phyloP scores from a whole-genome alignment of 148 eudicot genomes.

The Heliosperma pusillum region DNA sequence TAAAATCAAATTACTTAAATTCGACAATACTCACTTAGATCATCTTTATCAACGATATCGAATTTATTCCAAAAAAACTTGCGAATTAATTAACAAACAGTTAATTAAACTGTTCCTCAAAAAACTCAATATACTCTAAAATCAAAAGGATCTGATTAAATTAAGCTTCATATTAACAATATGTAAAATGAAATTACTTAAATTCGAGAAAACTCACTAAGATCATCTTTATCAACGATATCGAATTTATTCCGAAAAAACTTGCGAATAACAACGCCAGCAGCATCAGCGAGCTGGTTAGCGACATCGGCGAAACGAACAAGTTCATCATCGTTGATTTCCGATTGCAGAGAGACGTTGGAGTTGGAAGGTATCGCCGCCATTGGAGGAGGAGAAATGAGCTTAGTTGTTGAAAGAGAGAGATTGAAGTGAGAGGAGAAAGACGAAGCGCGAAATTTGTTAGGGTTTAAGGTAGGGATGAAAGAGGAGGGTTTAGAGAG shows the following conservation, averaged over 20 bases:
- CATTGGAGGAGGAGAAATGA: constrained; percentile 22
- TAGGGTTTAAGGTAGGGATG: background rate
- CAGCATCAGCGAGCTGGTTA: constrained; percentile 68
- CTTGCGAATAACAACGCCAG: constrained; percentile 73
- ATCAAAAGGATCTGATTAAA: background rate
- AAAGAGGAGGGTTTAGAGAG: constrained; percentile 10
- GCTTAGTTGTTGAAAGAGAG: constrained; percentile 3
- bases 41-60: constrained; percentile 72
- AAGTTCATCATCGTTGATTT: constrained; percentile 31
- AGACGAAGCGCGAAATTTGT: constrained; percentile 1
- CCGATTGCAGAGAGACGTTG: constrained; percentile 14
- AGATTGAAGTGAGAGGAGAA: constrained; percentile 11
- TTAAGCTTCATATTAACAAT: background rate
- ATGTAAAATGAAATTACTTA: background rate
- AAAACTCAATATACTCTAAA: too few relatives aligned
- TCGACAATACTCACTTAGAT: constrained; percentile 43
- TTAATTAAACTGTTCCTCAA: too few relatives aligned
- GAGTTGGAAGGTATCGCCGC: constrained; percentile 20
- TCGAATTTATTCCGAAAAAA: constrained; percentile 78
- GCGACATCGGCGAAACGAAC: constrained; percentile 51
- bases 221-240: constrained; percentile 67
- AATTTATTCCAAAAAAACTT: constrained; percentile 69
- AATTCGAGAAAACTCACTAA: constrained; percentile 40
- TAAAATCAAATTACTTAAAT: background rate
- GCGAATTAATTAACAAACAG: too few relatives aligned